Base-by-base conservation (phyloP, 2,329 filamentous ascomycete species). In the Cladosporium sp. region DNA sequence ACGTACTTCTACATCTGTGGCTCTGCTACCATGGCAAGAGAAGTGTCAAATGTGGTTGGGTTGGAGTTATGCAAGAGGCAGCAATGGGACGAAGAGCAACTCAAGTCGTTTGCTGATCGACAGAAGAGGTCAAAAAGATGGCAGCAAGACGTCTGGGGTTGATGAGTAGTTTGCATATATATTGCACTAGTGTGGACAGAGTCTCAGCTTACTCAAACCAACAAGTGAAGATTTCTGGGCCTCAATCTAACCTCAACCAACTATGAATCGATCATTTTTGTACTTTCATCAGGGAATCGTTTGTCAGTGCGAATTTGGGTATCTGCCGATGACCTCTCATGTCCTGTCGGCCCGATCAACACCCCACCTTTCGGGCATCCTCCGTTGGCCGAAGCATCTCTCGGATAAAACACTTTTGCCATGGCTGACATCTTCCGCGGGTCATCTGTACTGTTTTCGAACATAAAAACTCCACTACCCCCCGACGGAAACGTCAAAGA, bases 1-100 rank as follows among this genome's bases (percentile, higher is more conserved):
- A 79, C 78, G 3, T 76, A 74, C 49, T 70, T 82, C 13, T 82
- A 81, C 67, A 77, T 81, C 62, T 82, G 80, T 66, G 80, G 79
- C 0, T 72, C 75, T 39, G 78, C 79, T 5, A 71, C 80, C 77
- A 74, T 74, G 72, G 72, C 82, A 1, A 78, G 81, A 49, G 58
- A 71, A 66, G 18, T 70, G 43, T 51, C 30, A 67, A 56, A 68
- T 65, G 32, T 68, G 8, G 63, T 68, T 16, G 66, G 68, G 5
- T 56, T 62, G 23, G 60, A 65, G 18, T 54, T 72, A 23, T 58
- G 59, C 26, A 30, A 62, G 26, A 65, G 65, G 18, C 28, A 66
- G 32, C 58, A 62, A 3, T 68, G 66, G 68, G 59, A 26, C 43
- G 70, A 69, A 25, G 66, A 68, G 30, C 26, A 68, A 49, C 25